Evolutionary conservation across 2,329 filamentous ascomycete genomes (phyloP).

Genomic region (Chrysoporthe puriensis): DNA sequence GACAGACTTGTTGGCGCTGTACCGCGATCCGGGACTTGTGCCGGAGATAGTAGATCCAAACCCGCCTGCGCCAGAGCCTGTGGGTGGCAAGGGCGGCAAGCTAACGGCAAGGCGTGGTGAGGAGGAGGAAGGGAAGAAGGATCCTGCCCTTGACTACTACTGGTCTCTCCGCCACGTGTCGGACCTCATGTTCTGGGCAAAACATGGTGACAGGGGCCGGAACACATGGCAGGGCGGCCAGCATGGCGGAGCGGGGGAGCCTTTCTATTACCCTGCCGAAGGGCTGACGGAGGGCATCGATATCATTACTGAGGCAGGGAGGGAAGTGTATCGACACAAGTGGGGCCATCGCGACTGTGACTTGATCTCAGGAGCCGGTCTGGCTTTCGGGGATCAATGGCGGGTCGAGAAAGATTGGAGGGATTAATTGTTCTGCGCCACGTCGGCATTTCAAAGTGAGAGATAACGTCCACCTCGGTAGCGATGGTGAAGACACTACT

Average conservation of each 20-base stretch:
- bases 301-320: conserved; percentile 50
- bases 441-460: neutral
- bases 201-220: conserved; percentile 45
- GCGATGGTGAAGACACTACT: too few species aligned
- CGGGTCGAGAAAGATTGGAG: conserved; percentile 42
- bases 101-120: conserved; percentile 24
- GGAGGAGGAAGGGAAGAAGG: conserved; percentile 30
- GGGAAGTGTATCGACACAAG: conserved; percentile 44
- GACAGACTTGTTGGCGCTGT: conserved; percentile 50
- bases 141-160: conserved; percentile 37
- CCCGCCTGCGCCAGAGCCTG: conserved; percentile 33
- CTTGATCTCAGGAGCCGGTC: conserved; percentile 30
- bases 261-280: conserved; percentile 53
- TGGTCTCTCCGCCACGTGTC: conserved; percentile 34
- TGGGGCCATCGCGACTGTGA: conserved; percentile 48
- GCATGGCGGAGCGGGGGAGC: conserved; percentile 55
- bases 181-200: conserved; percentile 47
- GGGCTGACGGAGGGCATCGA: conserved; percentile 50
- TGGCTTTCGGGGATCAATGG: conserved; percentile 42
- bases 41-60: conserved; percentile 44
- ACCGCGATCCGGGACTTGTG: conserved; percentile 44
- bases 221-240: conserved; percentile 59
- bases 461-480: too few species aligned
- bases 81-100: conserved; percentile 19
- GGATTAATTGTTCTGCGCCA: neutral